A percentile compares a stretch with the other conserved stretches of the same genome.
phyloP scores from a whole-genome alignment of 257 asterid genomes.

The Solanum dulcamara region DNA sequence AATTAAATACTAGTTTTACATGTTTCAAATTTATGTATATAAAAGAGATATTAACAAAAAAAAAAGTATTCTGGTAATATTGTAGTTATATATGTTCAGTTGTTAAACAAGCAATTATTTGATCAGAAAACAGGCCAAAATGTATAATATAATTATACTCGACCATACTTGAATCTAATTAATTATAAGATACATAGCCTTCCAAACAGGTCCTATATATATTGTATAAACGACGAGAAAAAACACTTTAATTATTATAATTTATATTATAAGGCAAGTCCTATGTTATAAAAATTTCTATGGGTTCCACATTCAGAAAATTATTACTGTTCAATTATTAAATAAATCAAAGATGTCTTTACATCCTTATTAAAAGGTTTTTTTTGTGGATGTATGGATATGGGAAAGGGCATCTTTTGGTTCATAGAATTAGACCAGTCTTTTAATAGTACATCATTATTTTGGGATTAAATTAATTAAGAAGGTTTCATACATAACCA shows the following conservation, averaged over 20 bases:
- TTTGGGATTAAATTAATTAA: neutral
- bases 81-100: too few species aligned
- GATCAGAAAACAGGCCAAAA: too few species aligned
- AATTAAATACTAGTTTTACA: neutral
- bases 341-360: neutral
- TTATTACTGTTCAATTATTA: neutral
- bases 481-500: too few species aligned
- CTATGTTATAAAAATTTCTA: neutral
- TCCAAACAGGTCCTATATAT: neutral
- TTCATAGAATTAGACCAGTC: neutral
- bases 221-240: neutral
- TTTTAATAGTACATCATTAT: neutral
- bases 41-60: too few species aligned
- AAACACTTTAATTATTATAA: neutral
- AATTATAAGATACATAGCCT: neutral
- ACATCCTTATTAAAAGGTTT: neutral
- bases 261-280: neutral
- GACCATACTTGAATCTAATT: neutral
- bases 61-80: too few species aligned
- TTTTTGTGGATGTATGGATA: neutral
- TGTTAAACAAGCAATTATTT: too few species aligned
- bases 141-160: too few species aligned
- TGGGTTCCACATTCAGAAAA: neutral
- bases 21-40: neutral
- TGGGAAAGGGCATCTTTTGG: neutral